Evolutionary conservation across 306 rosid genomes (phyloP).

Genomic region (Dryas alaskensis): DNA sequence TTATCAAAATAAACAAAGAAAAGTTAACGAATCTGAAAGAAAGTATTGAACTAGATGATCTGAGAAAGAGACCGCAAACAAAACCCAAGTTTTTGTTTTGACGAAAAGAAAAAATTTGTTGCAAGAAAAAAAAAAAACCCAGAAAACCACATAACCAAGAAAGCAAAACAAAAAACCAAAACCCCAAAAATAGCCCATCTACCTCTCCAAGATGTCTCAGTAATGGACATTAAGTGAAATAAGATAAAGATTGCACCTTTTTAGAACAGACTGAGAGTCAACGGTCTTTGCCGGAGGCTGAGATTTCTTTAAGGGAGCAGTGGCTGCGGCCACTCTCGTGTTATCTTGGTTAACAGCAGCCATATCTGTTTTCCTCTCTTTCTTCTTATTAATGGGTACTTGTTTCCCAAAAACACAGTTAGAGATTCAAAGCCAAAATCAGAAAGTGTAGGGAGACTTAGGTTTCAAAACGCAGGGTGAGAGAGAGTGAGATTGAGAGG

Average conservation of each 20-base stretch:
- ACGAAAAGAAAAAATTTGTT: too few species aligned
- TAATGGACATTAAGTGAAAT: too few species aligned
- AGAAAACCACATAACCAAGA: too few species aligned
- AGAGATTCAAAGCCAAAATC: constrained; percentile 3
- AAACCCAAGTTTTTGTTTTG: too few species aligned
- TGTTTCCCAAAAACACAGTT: background rate
- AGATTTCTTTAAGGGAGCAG: constrained; percentile 44
- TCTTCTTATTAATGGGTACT: background rate
- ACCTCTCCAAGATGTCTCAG: too few species aligned
- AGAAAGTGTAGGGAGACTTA: background rate
- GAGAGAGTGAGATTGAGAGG: background rate
- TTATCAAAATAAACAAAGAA: background rate
- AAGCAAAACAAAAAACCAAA: too few species aligned
- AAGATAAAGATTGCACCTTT: constrained; percentile 37
- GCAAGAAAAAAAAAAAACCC: too few species aligned
- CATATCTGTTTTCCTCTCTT: constrained; percentile 30
- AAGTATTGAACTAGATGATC: background rate
- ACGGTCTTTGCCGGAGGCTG: constrained; percentile 49
- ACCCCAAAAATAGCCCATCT: too few species aligned
- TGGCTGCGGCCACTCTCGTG: constrained; percentile 32
- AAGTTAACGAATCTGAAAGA: background rate
- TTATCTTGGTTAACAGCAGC: constrained; percentile 50
- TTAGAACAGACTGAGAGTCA: constrained; percentile 84
- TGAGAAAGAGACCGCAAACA: background rate
- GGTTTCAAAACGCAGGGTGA: too few species aligned